Evolutionary conservation across 2,329 filamentous ascomycete species (phyloP).

Genomic region (Xylariaceae sp.): DNA sequence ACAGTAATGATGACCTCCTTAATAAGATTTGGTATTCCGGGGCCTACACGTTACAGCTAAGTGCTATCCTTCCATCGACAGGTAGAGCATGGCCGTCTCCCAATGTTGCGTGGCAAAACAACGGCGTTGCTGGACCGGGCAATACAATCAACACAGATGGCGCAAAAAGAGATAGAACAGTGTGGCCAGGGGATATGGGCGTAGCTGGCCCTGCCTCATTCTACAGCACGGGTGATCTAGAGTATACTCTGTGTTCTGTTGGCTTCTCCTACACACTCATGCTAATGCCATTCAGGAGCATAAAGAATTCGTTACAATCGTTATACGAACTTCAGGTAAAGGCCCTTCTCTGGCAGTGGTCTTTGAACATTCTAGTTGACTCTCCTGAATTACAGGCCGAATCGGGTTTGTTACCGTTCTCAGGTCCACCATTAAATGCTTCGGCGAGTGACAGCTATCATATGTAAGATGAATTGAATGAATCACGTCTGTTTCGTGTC

Average conservation of each 20-base stretch:
- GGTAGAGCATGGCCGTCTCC: constrained; percentile 30
- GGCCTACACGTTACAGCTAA: constrained; percentile 46
- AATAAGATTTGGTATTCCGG: constrained; percentile 54
- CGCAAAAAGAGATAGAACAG: constrained; percentile 49
- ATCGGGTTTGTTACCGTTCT: constrained; percentile 27
- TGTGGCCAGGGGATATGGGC: constrained; percentile 55
- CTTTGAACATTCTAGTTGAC: neutral
- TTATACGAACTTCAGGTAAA: constrained; percentile 34
- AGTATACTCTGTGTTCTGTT: constrained; percentile 18
- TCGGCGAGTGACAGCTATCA: constrained; percentile 29
- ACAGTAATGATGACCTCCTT: constrained; percentile 45
- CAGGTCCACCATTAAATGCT: constrained; percentile 25
- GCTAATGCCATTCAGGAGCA: constrained; percentile 31
- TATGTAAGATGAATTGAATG: constrained; percentile 25
- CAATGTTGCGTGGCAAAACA: constrained; percentile 27
- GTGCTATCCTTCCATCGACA: constrained; percentile 25
- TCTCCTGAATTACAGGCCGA: constrained; percentile 8
- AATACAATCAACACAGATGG: constrained; percentile 40
- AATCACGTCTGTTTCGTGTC: constrained; percentile 1
- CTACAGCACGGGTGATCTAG: constrained; percentile 45
- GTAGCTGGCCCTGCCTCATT: constrained; percentile 46
- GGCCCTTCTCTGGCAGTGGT: neutral
- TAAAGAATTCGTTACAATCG: constrained; percentile 40
- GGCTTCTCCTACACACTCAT: neutral
- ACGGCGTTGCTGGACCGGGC: constrained; percentile 28